Base-by-base conservation (phyloP, 2,329 filamentous ascomycete genomes). In the Diplodia seriata region DNA sequence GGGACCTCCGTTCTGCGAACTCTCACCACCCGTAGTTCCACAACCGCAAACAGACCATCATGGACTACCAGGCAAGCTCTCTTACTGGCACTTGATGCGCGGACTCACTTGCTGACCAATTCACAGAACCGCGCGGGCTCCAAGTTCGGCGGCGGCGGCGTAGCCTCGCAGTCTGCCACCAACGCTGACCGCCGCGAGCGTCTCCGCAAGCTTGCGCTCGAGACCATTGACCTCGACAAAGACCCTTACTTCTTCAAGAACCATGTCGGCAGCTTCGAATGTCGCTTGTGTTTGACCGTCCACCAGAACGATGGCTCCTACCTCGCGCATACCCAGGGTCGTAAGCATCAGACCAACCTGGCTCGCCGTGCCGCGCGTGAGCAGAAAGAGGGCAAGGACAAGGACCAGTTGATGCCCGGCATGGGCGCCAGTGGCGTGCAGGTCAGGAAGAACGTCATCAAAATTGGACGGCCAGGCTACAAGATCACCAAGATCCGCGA, bases 161-260 rank as follows among this genome's bases (percentile, higher is more conserved):
- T 98, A 74, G 95, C 95, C 79, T 97, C 94, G 6, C 89, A 93
- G 76, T 94, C 91, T 75, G 92, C 93, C 69, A 97, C 93, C 70
- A 98, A 98, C 81, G 94, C 95, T 72, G 95, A 98, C 86, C 93
- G 95, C 69, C 92, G 95, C 78, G 95, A 99, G 81, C 94, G 95
- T 71, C 90, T 99, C 49, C 93, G 94, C 80, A 97, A 97, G 84
- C 93, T 99, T 77, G 95, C 95, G 68, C 92, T 99, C 76, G 95
- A 99, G 83, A 96, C 93, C 67, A 99, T 99, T 85, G 94, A 98
- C 84, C 91, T 98, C 71, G 95, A 98, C 83, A 98, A 97, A 83
- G 95, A 99, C 83, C 95, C 95, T 0, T 99, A 98, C 87, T 97
- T 98, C 85, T 99, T 99, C 90, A 97, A 97, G 81, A 99, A 99